phyloP scores from a whole-genome alignment of 805 yeast species.

The Candida multigemmis region DNA sequence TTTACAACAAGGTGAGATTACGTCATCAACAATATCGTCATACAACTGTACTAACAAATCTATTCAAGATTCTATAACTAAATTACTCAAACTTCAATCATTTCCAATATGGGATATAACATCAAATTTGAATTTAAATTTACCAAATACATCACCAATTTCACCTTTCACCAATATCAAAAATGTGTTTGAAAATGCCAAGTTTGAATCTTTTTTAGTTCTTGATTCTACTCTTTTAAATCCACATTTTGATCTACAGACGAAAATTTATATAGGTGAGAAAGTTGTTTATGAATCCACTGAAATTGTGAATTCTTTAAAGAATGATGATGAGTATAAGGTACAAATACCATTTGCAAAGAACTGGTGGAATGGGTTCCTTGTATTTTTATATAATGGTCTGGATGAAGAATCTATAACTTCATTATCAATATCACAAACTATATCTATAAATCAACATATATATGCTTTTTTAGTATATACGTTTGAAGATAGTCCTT shows the following conservation, averaged over 20 bases:
- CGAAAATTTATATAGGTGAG: slow-evolving; percentile 13
- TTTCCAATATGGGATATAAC: slow-evolving; percentile 12
- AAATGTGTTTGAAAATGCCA: slow-evolving; percentile 4
- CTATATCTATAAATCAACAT: too few species aligned
- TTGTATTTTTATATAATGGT: slow-evolving; percentile 26
- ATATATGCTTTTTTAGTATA: too few species aligned
- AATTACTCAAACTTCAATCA: too few species aligned
- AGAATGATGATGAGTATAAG: slow-evolving; percentile 11
- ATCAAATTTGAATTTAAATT: slow-evolving; percentile 8
- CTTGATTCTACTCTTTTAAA: too few species aligned
- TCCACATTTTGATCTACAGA: too few species aligned
- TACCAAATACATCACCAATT: slow-evolving; percentile 6
- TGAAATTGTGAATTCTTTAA: slow-evolving; percentile 16
- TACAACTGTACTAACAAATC: too few species aligned
- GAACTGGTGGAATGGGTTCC: slow-evolving; percentile 29
- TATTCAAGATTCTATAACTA: too few species aligned
- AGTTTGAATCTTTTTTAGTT: too few species aligned
- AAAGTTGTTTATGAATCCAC: slow-evolving; percentile 11
- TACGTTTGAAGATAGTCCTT: too few species aligned
- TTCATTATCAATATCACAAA: too few species aligned
- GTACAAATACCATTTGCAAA: slow-evolving; percentile 28
- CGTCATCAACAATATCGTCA: too few species aligned
- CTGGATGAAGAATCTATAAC: slow-evolving; percentile 8
- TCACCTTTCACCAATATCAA: slow-evolving; percentile 8
- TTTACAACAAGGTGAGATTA: too few species aligned